Percentiles rank a stretch among this genome's conserved stretches.
Evolutionary conservation across 768 basidiomycete genomes (phyloP).

Genomic region (Serendipita sp.): DNA sequence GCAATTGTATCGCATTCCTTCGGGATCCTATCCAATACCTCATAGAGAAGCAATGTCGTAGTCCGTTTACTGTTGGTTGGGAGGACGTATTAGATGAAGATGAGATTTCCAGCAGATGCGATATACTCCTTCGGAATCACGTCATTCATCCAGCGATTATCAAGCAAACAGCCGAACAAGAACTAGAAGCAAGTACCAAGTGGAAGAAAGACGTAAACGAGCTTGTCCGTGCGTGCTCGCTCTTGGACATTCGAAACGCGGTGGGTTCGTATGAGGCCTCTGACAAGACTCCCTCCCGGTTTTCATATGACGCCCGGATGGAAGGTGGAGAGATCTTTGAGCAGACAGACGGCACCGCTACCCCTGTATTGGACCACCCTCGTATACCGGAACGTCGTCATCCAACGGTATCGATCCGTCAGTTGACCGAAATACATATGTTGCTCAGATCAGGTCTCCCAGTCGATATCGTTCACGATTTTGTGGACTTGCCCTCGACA

Average conservation of each 20-base stretch:
- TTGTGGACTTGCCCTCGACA: conserved; percentile 20
- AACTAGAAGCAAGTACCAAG: conserved; percentile 59
- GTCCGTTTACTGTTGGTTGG: conserved; percentile 60
- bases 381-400: conserved; percentile 1
- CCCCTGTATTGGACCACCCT: conserved; percentile 5
- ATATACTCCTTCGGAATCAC: conserved; percentile 57
- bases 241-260: conserved; percentile 48
- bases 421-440: conserved; percentile 58
- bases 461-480: conserved; percentile 39
- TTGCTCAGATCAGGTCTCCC: conserved; percentile 57
- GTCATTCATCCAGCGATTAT: conserved; percentile 60
- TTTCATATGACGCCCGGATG: not conserved
- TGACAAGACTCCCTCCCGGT: not conserved
- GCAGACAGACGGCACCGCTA: not conserved
- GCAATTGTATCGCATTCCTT: conserved; percentile 70
- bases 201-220: conserved; percentile 40
- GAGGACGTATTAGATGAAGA: conserved; percentile 48
- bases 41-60: conserved; percentile 29
- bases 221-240: conserved; percentile 50
- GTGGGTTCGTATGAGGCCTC: conserved; percentile 14
- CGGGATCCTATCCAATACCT: conserved; percentile 54
- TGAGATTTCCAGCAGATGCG: conserved; percentile 53
- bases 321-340: not conserved
- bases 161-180: conserved; percentile 44
- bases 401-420: conserved; percentile 45